Evolutionary conservation across 2,329 filamentous ascomycete genomes (phyloP).

Genomic region (Rutstroemia sp.): DNA sequence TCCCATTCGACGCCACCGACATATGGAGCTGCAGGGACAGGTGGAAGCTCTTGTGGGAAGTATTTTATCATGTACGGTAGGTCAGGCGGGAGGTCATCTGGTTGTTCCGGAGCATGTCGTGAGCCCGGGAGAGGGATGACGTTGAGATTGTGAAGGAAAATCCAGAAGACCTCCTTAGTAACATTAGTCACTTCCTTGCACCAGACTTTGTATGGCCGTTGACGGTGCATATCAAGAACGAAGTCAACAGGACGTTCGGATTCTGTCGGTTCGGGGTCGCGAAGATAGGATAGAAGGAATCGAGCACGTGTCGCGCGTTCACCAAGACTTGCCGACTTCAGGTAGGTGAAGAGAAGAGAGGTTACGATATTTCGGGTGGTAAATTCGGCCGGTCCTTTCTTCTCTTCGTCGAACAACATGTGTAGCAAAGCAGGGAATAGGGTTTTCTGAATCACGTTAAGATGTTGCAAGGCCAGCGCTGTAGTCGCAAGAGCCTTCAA

Average conservation of each 20-base stretch:
- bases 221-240: slow-evolving; percentile 79
- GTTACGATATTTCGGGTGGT: slow-evolving; percentile 87
- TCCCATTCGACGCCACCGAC: slow-evolving; percentile 98
- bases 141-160: slow-evolving; percentile 92
- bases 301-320: slow-evolving; percentile 63
- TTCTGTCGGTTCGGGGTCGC: slow-evolving; percentile 70
- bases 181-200: slow-evolving; percentile 87
- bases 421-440: slow-evolving; percentile 80
- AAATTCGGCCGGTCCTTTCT: slow-evolving; percentile 95
- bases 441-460: slow-evolving; percentile 69
- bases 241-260: slow-evolving; percentile 73
- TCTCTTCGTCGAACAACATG: slow-evolving; percentile 96
- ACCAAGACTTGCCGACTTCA: slow-evolving; percentile 55
- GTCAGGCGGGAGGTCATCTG: slow-evolving; percentile 26
- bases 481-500: slow-evolving; percentile 93
- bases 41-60: slow-evolving; percentile 80
- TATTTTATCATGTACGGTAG: slow-evolving; percentile 60
- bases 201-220: slow-evolving; percentile 88
- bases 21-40: slow-evolving; percentile 89
- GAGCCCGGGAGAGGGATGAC: slow-evolving; percentile 59
- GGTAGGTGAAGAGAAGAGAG: slow-evolving; percentile 81
- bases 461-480: slow-evolving; percentile 72
- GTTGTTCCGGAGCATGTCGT: slow-evolving; percentile 28
- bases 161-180: slow-evolving; percentile 98
- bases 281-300: slow-evolving; percentile 71